Evolutionary conservation across 2,329 filamentous ascomycete species (phyloP).

Genomic region (Cordyceps tenuipes): DNA sequence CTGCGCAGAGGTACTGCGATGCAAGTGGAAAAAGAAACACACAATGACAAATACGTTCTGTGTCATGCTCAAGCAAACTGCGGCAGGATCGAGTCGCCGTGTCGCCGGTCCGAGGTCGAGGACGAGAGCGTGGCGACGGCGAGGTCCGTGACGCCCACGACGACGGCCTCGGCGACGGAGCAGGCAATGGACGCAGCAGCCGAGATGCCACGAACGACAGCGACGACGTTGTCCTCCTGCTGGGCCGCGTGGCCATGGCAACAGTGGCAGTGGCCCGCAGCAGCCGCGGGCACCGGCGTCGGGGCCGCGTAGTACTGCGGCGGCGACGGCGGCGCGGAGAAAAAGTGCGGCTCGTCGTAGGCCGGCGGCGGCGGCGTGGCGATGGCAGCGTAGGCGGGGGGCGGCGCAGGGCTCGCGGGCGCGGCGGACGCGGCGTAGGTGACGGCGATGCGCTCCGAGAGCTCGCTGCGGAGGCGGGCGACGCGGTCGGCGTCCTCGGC

Average conservation of each 20-base stretch:
- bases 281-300: not conserved
- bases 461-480: slow-evolving; percentile 34
- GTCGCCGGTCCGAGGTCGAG: not conserved
- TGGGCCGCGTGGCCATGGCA: not conserved
- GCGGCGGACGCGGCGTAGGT: not conserved
- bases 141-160: not conserved
- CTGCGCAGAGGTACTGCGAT: too few relatives aligned
- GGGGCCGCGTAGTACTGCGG: not conserved
- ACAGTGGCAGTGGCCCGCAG: not conserved
- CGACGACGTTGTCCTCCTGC: not conserved
- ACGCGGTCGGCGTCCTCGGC: slow-evolving; percentile 48
- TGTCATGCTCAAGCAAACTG: not conserved
- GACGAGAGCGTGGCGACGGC: not conserved
- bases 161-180: not conserved
- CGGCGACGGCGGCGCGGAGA: not conserved
- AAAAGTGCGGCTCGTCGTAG: not conserved
- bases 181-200: not conserved
- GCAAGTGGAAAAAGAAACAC: too few relatives aligned
- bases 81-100: not conserved
- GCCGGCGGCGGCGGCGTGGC: not conserved
- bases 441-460: slow-evolving; percentile 35
- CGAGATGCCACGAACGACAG: not conserved
- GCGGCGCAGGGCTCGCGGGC: not conserved
- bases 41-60: too few relatives aligned
- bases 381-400: not conserved